These are phyloP conservation scores for Calocera viscosa DNA, from an alignment of 768 basidiomycete species.

Conservation along the genomic window DNA sequence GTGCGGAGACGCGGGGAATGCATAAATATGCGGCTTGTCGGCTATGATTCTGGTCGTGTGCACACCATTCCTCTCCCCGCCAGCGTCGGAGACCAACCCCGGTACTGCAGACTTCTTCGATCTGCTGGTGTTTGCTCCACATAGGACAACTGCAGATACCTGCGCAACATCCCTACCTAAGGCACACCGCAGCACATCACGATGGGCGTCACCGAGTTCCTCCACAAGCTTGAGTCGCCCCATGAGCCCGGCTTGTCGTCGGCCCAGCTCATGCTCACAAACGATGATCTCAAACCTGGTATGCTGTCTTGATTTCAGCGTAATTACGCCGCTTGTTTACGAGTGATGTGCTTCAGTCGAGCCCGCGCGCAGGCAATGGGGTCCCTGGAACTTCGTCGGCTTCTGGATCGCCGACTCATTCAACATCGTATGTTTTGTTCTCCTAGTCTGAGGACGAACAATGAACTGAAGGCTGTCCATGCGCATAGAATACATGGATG, in stretches of 20 bases:
- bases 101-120: background rate
- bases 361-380: slow-evolving; percentile 53
- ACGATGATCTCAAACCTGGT: slow-evolving; percentile 51
- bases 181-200: background rate
- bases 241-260: slow-evolving; percentile 43
- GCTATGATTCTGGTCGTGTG: background rate
- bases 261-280: slow-evolving; percentile 50
- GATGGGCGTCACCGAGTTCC: slow-evolving; percentile 8
- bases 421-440: slow-evolving; percentile 40
- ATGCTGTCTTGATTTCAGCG: too few species aligned
- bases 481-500: slow-evolving; percentile 42
- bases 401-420: slow-evolving; percentile 76
- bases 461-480: too few species aligned
- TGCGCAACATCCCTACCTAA: background rate
- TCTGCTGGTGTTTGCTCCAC: background rate
- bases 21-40: background rate
- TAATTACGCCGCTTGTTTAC: too few species aligned
- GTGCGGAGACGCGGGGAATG: background rate
- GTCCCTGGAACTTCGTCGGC: slow-evolving; percentile 48
- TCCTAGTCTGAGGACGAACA: too few species aligned
- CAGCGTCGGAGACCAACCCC: background rate
- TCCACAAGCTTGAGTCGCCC: slow-evolving; percentile 35
- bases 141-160: too few species aligned
- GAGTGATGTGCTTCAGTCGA: slow-evolving; percentile 29
- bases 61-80: background rate